Conservation (phyloP, 306 rosid species). For the Vigna nakashimae region DNA sequence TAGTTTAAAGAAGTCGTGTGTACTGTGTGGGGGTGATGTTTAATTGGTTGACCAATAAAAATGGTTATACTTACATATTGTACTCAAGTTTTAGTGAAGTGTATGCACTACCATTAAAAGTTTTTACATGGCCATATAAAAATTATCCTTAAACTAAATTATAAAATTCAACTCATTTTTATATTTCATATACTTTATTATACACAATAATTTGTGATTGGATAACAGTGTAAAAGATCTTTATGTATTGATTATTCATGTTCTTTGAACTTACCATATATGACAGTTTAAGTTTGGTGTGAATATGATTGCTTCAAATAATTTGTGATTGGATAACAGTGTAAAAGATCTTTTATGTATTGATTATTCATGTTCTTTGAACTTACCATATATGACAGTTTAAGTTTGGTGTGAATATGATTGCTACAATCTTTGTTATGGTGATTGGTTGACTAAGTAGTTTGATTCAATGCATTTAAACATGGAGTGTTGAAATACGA, state of each 20-base stretch:
- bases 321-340: too few relatives aligned
- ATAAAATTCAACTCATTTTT: too few relatives aligned
- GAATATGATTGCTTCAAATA: background rate
- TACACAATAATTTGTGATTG: background rate
- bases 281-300: background rate
- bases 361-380: too few relatives aligned
- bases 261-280: too few relatives aligned
- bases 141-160: background rate
- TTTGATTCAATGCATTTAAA: constrained; percentile 13
- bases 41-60: too few relatives aligned
- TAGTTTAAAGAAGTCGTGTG: background rate
- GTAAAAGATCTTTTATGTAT: too few relatives aligned
- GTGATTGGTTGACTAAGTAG: background rate
- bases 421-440: background rate
- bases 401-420: constrained; percentile 1
- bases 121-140: too few relatives aligned
- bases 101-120: background rate
- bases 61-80: background rate
- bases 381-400: too few relatives aligned
- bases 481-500: background rate
- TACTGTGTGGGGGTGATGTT: too few relatives aligned
- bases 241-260: too few relatives aligned
- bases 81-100: background rate
- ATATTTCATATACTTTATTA: too few relatives aligned
- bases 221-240: too few relatives aligned